These are phyloP conservation scores for Yamadazyma jaroonii DNA, from an alignment of 1,139 yeast species.

Conservation along the genomic window DNA sequence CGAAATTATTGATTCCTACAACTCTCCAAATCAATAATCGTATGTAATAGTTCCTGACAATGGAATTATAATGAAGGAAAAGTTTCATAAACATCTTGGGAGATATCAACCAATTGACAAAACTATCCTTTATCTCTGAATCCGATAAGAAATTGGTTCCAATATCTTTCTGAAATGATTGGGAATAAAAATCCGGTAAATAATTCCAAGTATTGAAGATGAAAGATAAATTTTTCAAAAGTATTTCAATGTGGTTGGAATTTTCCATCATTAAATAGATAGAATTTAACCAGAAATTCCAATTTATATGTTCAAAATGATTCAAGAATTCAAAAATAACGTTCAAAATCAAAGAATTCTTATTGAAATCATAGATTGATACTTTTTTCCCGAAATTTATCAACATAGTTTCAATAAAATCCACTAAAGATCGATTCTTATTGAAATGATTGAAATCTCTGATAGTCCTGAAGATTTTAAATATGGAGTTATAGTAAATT, in stretches of 20 bases:
- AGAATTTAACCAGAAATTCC: constrained; percentile 77
- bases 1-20: constrained; percentile 47
- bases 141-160: too few relatives aligned
- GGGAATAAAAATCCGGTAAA: constrained; percentile 43
- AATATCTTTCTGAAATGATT: not conserved
- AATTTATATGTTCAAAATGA: constrained; percentile 46
- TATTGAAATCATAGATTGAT: constrained; percentile 43
- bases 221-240: constrained; percentile 62
- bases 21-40: constrained; percentile 69
- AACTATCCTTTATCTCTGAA: constrained; percentile 33
- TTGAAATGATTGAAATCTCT: constrained; percentile 34
- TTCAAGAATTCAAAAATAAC: constrained; percentile 46
- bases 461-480: constrained; percentile 43
- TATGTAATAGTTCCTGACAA: constrained; percentile 67
- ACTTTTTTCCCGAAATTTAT: constrained; percentile 38
- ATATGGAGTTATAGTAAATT: constrained; percentile 34
- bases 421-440: constrained; percentile 7
- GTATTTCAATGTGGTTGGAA: constrained; percentile 61
- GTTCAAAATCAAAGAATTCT: constrained; percentile 44
- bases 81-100: constrained; percentile 49
- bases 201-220: constrained; percentile 74
- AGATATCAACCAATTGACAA: constrained; percentile 55
- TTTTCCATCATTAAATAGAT: constrained; percentile 52
- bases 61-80: constrained; percentile 78
- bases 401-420: constrained; percentile 31